Percentiles rank a stretch among this genome's conserved stretches.
These are phyloP conservation scores for Candida xyloterini DNA, from an alignment of 805 yeast genomes.

Conservation along the genomic window DNA sequence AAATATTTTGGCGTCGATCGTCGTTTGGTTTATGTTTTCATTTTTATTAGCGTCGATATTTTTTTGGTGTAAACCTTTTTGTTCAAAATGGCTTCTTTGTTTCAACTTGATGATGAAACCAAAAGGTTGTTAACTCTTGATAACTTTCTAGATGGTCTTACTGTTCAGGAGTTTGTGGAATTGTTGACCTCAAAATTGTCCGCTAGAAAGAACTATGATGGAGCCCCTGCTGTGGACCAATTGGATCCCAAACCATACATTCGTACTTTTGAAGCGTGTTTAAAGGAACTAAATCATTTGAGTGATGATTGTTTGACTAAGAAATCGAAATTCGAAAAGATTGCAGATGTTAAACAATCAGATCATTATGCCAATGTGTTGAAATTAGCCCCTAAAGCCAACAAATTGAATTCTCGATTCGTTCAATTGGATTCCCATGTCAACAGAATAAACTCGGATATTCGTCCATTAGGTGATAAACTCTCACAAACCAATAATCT, in stretches of 20 bases:
- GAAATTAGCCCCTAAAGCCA: constrained; percentile 42
- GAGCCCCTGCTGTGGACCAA: constrained; percentile 49
- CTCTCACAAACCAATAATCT: constrained; percentile 66
- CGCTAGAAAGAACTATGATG: constrained; percentile 40
- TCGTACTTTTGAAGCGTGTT: constrained; percentile 84
- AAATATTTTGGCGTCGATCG: not conserved
- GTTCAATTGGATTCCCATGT: constrained; percentile 50
- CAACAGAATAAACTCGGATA: constrained; percentile 52
- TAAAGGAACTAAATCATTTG: constrained; percentile 64
- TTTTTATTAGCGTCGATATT: constrained; percentile 3
- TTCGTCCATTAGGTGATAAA: constrained; percentile 68
- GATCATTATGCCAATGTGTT: constrained; percentile 67
- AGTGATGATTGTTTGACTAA: constrained; percentile 51
- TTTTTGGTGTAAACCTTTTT: not conserved
- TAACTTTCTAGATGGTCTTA: constrained; percentile 63
- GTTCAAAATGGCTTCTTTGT: constrained; percentile 22
- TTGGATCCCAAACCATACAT: constrained; percentile 94
- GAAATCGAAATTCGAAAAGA: constrained; percentile 50
- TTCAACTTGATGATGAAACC: constrained; percentile 56
- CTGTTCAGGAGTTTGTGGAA: constrained; percentile 79
- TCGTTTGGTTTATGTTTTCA: not conserved
- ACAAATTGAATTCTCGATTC: constrained; percentile 46
- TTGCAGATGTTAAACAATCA: constrained; percentile 59
- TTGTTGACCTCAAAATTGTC: constrained; percentile 60
- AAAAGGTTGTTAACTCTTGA: constrained; percentile 53